A percentile compares a stretch with the other conserved stretches of the same genome.
phyloP scores from a whole-genome alignment of 2,329 filamentous ascomycete species.

The Epichloe hybrida region DNA sequence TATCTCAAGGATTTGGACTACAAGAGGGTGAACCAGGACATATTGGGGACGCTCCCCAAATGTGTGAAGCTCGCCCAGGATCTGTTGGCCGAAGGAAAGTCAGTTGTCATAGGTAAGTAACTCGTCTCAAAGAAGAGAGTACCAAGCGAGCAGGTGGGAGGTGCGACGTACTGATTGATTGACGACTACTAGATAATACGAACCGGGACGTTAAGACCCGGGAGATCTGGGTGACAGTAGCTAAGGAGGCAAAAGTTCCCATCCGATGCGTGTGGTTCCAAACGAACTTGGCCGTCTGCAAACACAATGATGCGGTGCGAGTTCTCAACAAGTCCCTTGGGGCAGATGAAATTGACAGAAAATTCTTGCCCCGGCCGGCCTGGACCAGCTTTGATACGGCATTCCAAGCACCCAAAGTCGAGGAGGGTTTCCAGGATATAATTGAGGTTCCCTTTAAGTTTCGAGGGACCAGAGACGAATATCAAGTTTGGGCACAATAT shows the following conservation, averaged over 20 bases:
- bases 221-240: constrained; percentile 64
- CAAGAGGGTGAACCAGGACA: constrained; percentile 80
- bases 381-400: constrained; percentile 64
- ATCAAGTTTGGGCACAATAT: constrained; percentile 59
- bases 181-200: constrained; percentile 62
- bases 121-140: constrained; percentile 5
- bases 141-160: neutral
- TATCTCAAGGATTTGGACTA: constrained; percentile 68
- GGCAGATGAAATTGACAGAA: constrained; percentile 55
- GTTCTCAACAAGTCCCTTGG: constrained; percentile 61
- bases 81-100: constrained; percentile 47
- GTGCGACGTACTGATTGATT: neutral
- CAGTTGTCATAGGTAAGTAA: constrained; percentile 63
- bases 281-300: constrained; percentile 51
- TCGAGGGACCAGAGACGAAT: constrained; percentile 53
- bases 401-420: constrained; percentile 55
- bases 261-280: constrained; percentile 82
- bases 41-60: constrained; percentile 58
- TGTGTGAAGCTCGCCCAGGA: constrained; percentile 61
- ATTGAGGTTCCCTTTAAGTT: constrained; percentile 64
- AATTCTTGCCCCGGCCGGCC: constrained; percentile 61
- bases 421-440: constrained; percentile 79
- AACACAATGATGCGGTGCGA: constrained; percentile 81
- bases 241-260: constrained; percentile 53
- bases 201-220: constrained; percentile 72